Evolutionary conservation across 2,329 filamentous ascomycete genomes (phyloP).

Genomic region (Drechslerella stenobrocha): DNA sequence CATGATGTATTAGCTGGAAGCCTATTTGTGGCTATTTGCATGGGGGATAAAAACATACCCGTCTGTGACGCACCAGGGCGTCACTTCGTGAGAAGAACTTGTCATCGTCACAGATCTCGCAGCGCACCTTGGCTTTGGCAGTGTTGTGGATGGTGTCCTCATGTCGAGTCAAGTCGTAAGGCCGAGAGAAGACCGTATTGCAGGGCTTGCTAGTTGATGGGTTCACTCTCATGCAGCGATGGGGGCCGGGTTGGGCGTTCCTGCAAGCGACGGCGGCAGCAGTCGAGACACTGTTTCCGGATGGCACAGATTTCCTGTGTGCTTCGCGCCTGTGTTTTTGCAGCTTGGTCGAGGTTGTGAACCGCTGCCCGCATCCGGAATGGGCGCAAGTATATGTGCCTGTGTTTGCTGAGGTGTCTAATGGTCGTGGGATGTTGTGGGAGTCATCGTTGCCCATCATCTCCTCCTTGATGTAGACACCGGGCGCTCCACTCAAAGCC

Average conservation of each 20-base stretch:
- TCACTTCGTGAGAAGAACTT: slow-evolving; percentile 97
- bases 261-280: slow-evolving; percentile 62
- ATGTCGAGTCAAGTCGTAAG: slow-evolving; percentile 93
- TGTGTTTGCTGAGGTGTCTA: slow-evolving; percentile 65
- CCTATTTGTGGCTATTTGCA: slow-evolving; percentile 24
- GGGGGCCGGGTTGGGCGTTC: slow-evolving; percentile 88
- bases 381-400: slow-evolving; percentile 97
- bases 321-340: slow-evolving; percentile 96
- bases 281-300: slow-evolving; percentile 59
- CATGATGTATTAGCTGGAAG: slow-evolving; percentile 46
- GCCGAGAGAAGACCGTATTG: slow-evolving; percentile 89
- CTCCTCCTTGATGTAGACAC: slow-evolving; percentile 36
- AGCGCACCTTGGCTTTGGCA: slow-evolving; percentile 90
- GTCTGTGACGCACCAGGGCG: slow-evolving; percentile 87
- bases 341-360: slow-evolving; percentile 80
- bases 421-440: slow-evolving; percentile 23
- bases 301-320: slow-evolving; percentile 73
- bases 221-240: slow-evolving; percentile 90
- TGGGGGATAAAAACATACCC: slow-evolving; percentile 48
- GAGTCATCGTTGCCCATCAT: slow-evolving; percentile 5
- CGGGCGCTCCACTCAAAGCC: slow-evolving; percentile 17
- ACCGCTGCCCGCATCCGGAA: slow-evolving; percentile 83
- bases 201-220: slow-evolving; percentile 93
- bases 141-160: slow-evolving; percentile 97
- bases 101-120: slow-evolving; percentile 88